phyloP scores from a whole-genome alignment of 306 rosid genomes.

The Castanospermum australe region DNA sequence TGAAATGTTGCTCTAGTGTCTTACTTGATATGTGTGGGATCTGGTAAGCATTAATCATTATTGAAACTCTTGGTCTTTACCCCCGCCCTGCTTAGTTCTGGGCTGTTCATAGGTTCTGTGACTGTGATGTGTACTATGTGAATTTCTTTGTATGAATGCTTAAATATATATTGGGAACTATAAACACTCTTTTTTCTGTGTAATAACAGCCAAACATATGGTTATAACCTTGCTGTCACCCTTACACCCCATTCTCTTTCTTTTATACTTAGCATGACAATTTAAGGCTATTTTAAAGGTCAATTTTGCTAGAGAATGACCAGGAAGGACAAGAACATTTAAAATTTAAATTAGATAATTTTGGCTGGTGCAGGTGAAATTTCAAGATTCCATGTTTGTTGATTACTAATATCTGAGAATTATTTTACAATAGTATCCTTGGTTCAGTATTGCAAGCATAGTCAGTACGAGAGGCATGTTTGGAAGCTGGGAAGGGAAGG shows the following conservation, averaged over 20 bases:
- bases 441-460: neutral
- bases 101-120: conserved; percentile 26
- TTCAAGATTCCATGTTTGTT: neutral
- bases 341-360: neutral
- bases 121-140: conserved; percentile 17
- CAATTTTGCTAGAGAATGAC: neutral
- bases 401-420: neutral
- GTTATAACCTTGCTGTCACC: neutral
- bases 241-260: neutral
- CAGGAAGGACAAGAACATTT: neutral
- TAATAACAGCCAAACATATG: conserved; percentile 15
- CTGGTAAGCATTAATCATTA: conserved; percentile 24
- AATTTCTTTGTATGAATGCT: neutral
- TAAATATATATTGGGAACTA: conserved; percentile 16
- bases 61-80: conserved; percentile 1
- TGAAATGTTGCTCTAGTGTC: conserved; percentile 25
- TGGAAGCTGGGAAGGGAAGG: too few species aligned
- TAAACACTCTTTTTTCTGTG: neutral
- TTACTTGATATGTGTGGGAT: conserved; percentile 27
- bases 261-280: neutral
- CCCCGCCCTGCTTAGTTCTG: neutral
- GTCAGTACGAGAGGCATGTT: neutral
- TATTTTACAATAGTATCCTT: neutral
- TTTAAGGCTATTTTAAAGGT: neutral
- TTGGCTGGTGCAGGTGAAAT: neutral